Conservation (phyloP, 1,139 yeast species). For the Pichia sp. region DNA sequence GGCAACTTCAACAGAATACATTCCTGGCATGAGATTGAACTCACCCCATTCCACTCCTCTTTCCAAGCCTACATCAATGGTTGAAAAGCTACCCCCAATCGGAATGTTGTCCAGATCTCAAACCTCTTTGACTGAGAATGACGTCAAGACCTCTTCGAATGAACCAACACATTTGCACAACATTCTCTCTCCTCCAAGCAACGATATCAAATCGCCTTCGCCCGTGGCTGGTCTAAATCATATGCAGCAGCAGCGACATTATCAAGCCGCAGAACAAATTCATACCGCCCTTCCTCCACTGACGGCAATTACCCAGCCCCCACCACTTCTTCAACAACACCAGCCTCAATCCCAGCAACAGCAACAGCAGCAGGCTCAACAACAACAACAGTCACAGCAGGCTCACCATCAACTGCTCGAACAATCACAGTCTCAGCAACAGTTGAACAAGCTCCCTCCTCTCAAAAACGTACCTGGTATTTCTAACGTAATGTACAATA, state of each 20-base stretch:
- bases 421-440: constrained; percentile 5
- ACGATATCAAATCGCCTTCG: not conserved
- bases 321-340: not conserved
- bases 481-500: constrained; percentile 15
- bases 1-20: constrained; percentile 24
- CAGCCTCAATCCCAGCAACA: constrained; percentile 14
- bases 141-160: not conserved
- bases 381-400: constrained; percentile 16
- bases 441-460: constrained; percentile 11
- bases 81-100: constrained; percentile 27
- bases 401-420: not conserved
- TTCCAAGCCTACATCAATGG: constrained; percentile 8
- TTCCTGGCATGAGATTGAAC: constrained; percentile 32
- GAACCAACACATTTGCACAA: constrained; percentile 21
- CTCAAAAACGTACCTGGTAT: constrained; percentile 18
- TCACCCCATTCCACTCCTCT: constrained; percentile 18
- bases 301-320: not conserved
- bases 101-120: constrained; percentile 18
- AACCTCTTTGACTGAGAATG: constrained; percentile 20
- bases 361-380: constrained; percentile 19
- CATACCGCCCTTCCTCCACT: constrained; percentile 15
- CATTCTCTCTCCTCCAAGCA: constrained; percentile 16
- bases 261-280: not conserved
- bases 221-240: constrained; percentile 1
- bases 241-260: constrained; percentile 1